A percentile compares a stretch with the other conserved stretches of the same genome.
Evolutionary conservation across 495 filamentous ascomycete species (phyloP).

Genomic region (Xylaria grammica): DNA sequence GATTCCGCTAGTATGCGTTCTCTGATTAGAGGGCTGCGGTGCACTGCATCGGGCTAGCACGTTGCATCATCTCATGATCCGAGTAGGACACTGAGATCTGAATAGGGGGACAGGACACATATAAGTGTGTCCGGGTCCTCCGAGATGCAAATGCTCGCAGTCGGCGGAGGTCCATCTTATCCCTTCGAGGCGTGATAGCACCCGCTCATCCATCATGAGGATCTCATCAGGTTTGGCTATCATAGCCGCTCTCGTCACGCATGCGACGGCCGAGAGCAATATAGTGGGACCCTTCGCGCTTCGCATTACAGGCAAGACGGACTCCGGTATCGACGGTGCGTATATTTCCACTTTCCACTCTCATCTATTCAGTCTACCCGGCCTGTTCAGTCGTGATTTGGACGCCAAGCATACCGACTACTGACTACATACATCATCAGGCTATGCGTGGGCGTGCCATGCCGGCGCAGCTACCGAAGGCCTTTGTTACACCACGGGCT

Average conservation of each 20-base stretch:
- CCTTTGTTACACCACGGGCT: slow-evolving; percentile 30
- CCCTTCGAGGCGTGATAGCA: background rate
- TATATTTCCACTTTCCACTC: background rate
- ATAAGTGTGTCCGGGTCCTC: slow-evolving; percentile 5
- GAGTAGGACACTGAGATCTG: background rate
- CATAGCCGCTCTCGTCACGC: background rate
- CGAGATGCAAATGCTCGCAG: background rate
- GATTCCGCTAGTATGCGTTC: background rate
- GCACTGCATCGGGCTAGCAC: background rate
- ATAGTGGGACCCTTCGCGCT: slow-evolving; percentile 31
- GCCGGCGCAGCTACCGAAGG: slow-evolving; percentile 30
- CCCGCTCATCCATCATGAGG: background rate
- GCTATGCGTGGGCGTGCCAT: slow-evolving; percentile 29
- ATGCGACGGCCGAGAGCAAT: slow-evolving; percentile 20
- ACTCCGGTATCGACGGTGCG: slow-evolving; percentile 29
- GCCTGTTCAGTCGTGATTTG: background rate
- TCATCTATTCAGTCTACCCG: background rate
- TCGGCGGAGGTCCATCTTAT: background rate
- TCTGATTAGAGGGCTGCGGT: background rate
- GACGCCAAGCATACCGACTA: background rate
- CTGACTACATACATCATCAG: background rate
- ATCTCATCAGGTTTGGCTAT: background rate
- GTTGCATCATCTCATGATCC: background rate
- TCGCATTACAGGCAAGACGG: slow-evolving; percentile 28
- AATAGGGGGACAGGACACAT: background rate